Percentiles rank a stretch among this genome's conserved stretches.
phyloP scores from a whole-genome alignment of 2,329 filamentous ascomycete genomes.

The Pseudocercospora vitis region DNA sequence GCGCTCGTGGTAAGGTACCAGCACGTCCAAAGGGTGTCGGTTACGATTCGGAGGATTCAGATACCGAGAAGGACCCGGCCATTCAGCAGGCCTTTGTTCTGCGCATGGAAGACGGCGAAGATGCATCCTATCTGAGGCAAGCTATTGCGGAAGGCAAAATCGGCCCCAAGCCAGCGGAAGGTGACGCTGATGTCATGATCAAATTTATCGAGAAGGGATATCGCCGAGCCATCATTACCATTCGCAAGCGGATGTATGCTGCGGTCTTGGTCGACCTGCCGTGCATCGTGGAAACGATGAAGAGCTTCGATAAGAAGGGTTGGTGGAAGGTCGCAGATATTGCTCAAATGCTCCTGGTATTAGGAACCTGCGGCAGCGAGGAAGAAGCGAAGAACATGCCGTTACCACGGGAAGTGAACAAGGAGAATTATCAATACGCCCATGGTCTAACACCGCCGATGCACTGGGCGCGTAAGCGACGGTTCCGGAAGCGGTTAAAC shows the following conservation, averaged over 20 bases:
- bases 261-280: constrained; percentile 80
- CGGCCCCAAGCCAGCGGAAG: constrained; percentile 62
- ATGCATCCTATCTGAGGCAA: constrained; percentile 78
- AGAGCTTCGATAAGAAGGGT: constrained; percentile 84
- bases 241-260: constrained; percentile 71
- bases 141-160: constrained; percentile 70
- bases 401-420: constrained; percentile 71
- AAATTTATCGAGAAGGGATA: constrained; percentile 75
- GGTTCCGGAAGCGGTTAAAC: constrained; percentile 80
- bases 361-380: constrained; percentile 63
- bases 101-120: constrained; percentile 81
- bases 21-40: constrained; percentile 70
- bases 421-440: constrained; percentile 69
- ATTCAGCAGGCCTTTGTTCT: constrained; percentile 89
- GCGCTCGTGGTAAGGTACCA: constrained; percentile 26
- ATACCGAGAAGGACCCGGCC: constrained; percentile 80
- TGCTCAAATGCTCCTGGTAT: constrained; percentile 82
- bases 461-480: constrained; percentile 77
- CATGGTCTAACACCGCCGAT: constrained; percentile 87
- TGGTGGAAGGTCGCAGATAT: constrained; percentile 89
- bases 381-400: constrained; percentile 52
- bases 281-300: constrained; percentile 86
- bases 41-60: constrained; percentile 94
- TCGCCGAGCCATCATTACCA: constrained; percentile 68
- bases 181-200: constrained; percentile 75